Base-by-base conservation (phyloP, 495 filamentous ascomycete species). In the Hypoxylon fragiforme region DNA sequence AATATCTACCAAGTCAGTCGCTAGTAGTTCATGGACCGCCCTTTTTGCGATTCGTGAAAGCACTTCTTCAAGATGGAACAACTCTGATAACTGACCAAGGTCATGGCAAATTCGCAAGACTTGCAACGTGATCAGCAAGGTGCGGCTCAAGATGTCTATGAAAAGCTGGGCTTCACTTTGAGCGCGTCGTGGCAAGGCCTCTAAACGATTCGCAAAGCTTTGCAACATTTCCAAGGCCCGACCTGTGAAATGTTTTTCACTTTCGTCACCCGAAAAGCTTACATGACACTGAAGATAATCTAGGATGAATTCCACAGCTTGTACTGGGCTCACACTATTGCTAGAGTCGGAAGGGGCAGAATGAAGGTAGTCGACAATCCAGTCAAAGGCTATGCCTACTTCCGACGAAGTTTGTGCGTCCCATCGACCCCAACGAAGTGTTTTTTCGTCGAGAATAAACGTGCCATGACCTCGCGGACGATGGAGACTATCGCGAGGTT, bases 351-450 rank as follows among this genome's bases (percentile, higher is more conserved):
- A 22, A 18, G 34, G 36, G 24, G 59, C 35, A 1, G 50, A 36
- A 11, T 49, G 18, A 26, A 79, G 37, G 32, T 74, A 66, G 12
- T 82, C 80, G n/a, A 70, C 52, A 8, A 87, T 69, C 65, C 70
- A 77, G 37, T 85, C 78, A 38, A 87, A 77, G 1, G 79, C 67
- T 20, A 77, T 68, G 1, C 84, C 84, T 38, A 91, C 48, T 54
- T 91, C 83, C 1, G 87, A 86, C 8, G 85, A 86, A 2, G 85
- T 79, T 26, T 64, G 68, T 6, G 89, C 88, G 44, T 87, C 78
- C 86, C 90, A 95, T 2, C 66, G 42, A 11, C 81, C 82, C 88
- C 89, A 94, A 41, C 71, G 69, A 36, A 87, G 68, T 0, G 50
- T 62, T 45, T 74, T 76, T 21, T 81, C 75, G 11, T 76, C 78